Percentiles rank a stretch among this genome's conserved stretches.
Evolutionary conservation across 306 rosid species (phyloP).

Genomic region (apple (Malus domestica)): ASM211411v1 NC_041805.1:8489501-8490000

Average conservation of each 20-base stretch:
- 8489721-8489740: constrained; percentile 77
- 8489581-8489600: constrained; percentile 50
- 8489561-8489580: constrained; percentile 32
- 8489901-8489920: not conserved
- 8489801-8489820: constrained; percentile 86
- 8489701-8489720: constrained; percentile 52
- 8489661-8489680: constrained; percentile 53
- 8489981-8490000: constrained; percentile 63
- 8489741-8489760: constrained; percentile 66
- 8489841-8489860: constrained; percentile 92
- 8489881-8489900: not conserved
- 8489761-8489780: constrained; percentile 84
- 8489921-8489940: not conserved
- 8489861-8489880: not conserved
- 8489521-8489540: constrained; percentile 24
- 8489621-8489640: constrained; percentile 86
- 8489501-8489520: constrained; percentile 21
- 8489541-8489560: constrained; percentile 44
- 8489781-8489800: constrained; percentile 72
- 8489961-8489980: not conserved
- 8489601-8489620: constrained; percentile 78
- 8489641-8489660: constrained; percentile 82
- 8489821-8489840: constrained; percentile 60
- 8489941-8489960: not conserved
- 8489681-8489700: constrained; percentile 50